Evolutionary conservation across 768 basidiomycete species (phyloP).

Genomic region (Auricularia cornea): DNA sequence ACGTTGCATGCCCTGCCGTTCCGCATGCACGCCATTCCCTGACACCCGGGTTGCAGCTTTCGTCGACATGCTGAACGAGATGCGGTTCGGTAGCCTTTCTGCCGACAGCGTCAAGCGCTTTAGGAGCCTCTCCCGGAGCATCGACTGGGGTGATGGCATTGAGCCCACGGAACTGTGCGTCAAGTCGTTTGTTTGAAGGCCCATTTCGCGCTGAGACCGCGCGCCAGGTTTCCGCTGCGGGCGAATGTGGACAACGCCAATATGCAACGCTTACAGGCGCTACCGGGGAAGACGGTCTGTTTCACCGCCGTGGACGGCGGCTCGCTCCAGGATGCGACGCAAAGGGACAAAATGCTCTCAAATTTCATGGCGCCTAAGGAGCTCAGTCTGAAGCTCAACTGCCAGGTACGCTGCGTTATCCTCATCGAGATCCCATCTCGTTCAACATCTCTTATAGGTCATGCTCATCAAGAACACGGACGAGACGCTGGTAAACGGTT

Average conservation of each 20-base stretch:
- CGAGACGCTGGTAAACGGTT: constrained; percentile 88
- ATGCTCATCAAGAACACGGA: constrained; percentile 96
- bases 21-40: no score
- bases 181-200: constrained; percentile 1
- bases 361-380: constrained; percentile 84
- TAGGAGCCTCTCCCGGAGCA: constrained; percentile 55
- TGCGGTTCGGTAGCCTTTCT: constrained; percentile 81
- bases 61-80: constrained; percentile 95
- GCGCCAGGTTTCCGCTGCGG: constrained; percentile 73
- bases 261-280: constrained; percentile 48
- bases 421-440: not conserved
- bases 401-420: constrained; percentile 43
- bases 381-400: constrained; percentile 65
- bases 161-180: constrained; percentile 85
- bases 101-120: constrained; percentile 61
- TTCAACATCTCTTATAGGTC: constrained; percentile 27
- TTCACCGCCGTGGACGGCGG: constrained; percentile 64
- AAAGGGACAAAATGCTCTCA: constrained; percentile 67
- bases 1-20: constrained; percentile 19
- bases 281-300: constrained; percentile 43
- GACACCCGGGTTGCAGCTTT: no score
- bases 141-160: constrained; percentile 71
- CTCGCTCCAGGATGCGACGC: constrained; percentile 37
- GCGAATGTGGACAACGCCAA: constrained; percentile 91
- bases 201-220: constrained; percentile 2